Percentiles rank a stretch among this genome's conserved stretches.
Evolutionary conservation across 306 rosid species (phyloP).

Genomic region (Begonia loranthoides): DNA sequence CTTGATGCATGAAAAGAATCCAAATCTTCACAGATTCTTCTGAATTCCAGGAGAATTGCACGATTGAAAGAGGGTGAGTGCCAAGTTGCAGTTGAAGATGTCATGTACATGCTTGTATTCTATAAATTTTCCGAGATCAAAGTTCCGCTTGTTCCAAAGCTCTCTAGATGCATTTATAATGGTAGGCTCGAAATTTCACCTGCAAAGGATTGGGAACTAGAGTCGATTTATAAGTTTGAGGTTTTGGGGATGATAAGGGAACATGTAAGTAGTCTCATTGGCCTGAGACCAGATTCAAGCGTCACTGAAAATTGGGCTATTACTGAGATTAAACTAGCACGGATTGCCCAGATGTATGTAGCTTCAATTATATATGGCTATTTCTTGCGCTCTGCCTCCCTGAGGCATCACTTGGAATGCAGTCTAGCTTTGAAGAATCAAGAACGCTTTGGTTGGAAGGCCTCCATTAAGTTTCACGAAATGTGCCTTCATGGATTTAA

Average conservation of each 20-base stretch:
- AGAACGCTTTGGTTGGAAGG: slow-evolving; percentile 29
- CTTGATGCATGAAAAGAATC: not conserved
- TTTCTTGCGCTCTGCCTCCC: slow-evolving; percentile 65
- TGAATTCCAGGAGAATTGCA: slow-evolving; percentile 82
- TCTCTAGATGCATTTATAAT: slow-evolving; percentile 70
- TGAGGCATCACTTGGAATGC: slow-evolving; percentile 56
- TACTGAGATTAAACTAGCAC: slow-evolving; percentile 38
- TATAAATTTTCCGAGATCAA: slow-evolving; percentile 78
- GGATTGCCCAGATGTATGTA: slow-evolving; percentile 46
- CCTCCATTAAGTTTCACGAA: slow-evolving; percentile 23
- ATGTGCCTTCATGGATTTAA: slow-evolving; percentile 31
- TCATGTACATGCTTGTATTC: slow-evolving; percentile 65
- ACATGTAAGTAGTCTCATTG: slow-evolving; percentile 58
- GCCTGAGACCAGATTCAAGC: slow-evolving; percentile 71
- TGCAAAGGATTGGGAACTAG: slow-evolving; percentile 87
- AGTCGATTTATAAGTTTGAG: slow-evolving; percentile 62
- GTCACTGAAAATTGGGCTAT: slow-evolving; percentile 84
- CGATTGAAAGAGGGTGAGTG: slow-evolving; percentile 75
- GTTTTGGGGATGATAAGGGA: slow-evolving; percentile 75
- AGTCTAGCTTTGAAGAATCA: slow-evolving; percentile 30
- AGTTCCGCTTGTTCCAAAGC: slow-evolving; percentile 73
- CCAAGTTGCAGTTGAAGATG: slow-evolving; percentile 67
- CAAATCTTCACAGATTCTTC: slow-evolving; percentile 11
- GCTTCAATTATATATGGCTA: slow-evolving; percentile 84
- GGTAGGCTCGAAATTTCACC: slow-evolving; percentile 87